Conservation (phyloP, 495 filamentous ascomycete species). For the Talaromyces adpressus region DNA sequence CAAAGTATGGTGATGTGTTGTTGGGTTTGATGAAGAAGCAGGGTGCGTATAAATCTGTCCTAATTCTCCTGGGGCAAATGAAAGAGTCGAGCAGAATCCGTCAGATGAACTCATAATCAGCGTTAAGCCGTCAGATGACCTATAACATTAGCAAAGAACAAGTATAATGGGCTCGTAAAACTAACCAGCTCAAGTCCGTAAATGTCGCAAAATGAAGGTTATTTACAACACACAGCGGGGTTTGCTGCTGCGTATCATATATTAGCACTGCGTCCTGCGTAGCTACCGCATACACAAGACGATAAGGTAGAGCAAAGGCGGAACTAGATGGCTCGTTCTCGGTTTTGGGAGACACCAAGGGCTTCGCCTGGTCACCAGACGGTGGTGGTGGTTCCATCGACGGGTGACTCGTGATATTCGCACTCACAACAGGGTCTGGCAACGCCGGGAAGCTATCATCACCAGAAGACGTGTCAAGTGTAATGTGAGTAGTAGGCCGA, state of each 20-base stretch:
- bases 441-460: conserved; percentile 78
- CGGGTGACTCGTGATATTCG: conserved; percentile 47
- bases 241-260: conserved; percentile 96
- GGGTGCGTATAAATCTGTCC: conserved; percentile 68
- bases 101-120: conserved; percentile 95
- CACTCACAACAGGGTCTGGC: conserved; percentile 70
- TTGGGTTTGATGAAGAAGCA: conserved; percentile 30
- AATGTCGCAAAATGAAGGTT: conserved; percentile 97
- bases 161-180: conserved; percentile 2
- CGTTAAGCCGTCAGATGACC: conserved; percentile 88
- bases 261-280: conserved; percentile 95
- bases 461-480: conserved; percentile 82
- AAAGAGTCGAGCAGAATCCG: conserved; percentile 89
- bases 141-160: conserved; percentile 24
- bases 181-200: conserved; percentile 91
- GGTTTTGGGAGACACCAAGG: conserved; percentile 45
- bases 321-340: conserved; percentile 52
- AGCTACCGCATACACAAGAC: conserved; percentile 93
- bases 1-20: background rate
- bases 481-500: conserved; percentile 76
- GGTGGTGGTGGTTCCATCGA: conserved; percentile 78
- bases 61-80: conserved; percentile 78
- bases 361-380: conserved; percentile 29
- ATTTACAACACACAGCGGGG: conserved; percentile 85
- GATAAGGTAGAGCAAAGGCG: conserved; percentile 81